Conservation (phyloP, 1,284 basidiomycete species). For the Blastosporella zonata region DNA sequence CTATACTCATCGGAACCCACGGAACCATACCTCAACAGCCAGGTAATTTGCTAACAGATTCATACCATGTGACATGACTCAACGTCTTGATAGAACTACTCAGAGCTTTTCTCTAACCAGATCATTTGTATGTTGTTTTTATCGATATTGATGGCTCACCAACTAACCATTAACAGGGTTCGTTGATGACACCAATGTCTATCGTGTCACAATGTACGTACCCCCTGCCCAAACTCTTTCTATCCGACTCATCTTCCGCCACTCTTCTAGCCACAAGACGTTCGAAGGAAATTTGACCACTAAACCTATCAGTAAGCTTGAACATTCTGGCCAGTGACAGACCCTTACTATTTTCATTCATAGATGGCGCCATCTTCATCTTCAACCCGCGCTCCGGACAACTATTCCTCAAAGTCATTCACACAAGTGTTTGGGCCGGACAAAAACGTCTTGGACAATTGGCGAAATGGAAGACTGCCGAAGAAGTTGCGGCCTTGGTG, state of each 20-base stretch:
- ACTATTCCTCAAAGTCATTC: conserved; percentile 98
- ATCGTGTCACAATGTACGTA: conserved; percentile 91
- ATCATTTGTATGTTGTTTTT: conserved; percentile 77
- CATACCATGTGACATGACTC: conserved; percentile 16
- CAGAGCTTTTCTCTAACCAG: conserved; percentile 98
- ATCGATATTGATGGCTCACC: not conserved
- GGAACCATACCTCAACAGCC: conserved; percentile 97
- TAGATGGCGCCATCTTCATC: conserved; percentile 98
- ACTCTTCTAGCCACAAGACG: conserved; percentile 78
- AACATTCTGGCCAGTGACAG: conserved; percentile 1
- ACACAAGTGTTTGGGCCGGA: conserved; percentile 99
- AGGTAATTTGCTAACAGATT: conserved; percentile 37
- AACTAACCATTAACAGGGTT: conserved; percentile 59
- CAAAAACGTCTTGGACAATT: conserved; percentile 99
- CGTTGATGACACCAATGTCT: conserved; percentile 99
- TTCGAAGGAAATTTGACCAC: conserved; percentile 99
- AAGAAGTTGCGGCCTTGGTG: conserved; percentile 98
- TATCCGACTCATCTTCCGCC: conserved; percentile 6
- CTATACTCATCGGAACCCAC: conserved; percentile 99
- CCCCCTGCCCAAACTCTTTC: conserved; percentile 1
- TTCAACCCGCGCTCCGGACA: conserved; percentile 99
- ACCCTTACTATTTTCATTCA: not conserved
- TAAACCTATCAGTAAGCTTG: conserved; percentile 87
- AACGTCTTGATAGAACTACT: conserved; percentile 69
- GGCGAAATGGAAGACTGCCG: conserved; percentile 99